phyloP scores from a whole-genome alignment of 2,329 filamentous ascomycete genomes.

The Ophiostoma tasmaniense region DNA sequence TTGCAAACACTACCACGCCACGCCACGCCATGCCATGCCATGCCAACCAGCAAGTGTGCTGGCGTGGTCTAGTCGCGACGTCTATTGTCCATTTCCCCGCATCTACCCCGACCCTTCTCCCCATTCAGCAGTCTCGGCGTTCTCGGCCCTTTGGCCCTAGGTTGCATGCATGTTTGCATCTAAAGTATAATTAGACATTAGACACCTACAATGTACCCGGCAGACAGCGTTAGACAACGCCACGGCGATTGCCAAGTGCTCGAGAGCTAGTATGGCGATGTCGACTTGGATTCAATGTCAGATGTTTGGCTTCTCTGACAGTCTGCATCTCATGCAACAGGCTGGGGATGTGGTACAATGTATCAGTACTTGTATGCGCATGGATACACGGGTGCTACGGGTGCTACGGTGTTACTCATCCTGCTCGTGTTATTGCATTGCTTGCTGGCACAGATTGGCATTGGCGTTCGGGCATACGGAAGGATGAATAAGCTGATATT shows the following conservation, averaged over 20 bases:
- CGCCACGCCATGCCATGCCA: neutral
- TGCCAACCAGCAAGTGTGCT: neutral
- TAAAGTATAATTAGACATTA: neutral
- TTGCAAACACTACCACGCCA: neutral
- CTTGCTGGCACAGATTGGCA: neutral
- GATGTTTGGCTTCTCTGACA: neutral
- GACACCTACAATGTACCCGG: no score
- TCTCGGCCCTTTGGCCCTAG: neutral
- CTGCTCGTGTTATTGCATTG: no score
- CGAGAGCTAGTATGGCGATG: neutral
- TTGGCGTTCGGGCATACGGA: neutral
- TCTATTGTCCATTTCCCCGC: conserved; percentile 2
- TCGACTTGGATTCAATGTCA: neutral
- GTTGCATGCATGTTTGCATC: neutral
- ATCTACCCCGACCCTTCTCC: conserved; percentile 1
- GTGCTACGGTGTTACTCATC: no score
- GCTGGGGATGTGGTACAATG: neutral
- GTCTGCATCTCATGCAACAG: neutral
- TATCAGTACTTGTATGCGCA: neutral
- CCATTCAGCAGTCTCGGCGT: neutral
- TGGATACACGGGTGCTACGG: no score
- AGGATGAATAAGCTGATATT: neutral
- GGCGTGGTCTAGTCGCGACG: neutral
- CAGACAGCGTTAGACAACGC: neutral
- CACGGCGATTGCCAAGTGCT: neutral